A percentile compares a stretch with the other conserved stretches of the same genome.
These are phyloP conservation scores for Hansenula lynferdii DNA, from an alignment of 1,139 yeast genomes.

Conservation along the genomic window DNA sequence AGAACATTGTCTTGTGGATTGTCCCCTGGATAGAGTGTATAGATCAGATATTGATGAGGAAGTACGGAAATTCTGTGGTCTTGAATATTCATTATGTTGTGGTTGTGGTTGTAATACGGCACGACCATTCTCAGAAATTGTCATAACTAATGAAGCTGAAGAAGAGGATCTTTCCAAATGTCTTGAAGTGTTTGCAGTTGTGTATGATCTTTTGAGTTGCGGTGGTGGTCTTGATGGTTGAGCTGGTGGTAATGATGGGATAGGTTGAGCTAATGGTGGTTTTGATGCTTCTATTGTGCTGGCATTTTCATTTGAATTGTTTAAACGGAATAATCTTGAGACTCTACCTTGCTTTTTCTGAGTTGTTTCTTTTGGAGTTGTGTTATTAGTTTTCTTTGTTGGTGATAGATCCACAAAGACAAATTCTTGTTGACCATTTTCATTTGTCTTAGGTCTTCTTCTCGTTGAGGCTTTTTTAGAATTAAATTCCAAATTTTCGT, in stretches of 20 bases:
- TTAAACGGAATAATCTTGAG: slow-evolving; percentile 8
- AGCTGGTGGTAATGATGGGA: neutral
- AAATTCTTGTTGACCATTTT: slow-evolving; percentile 44
- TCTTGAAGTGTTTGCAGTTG: slow-evolving; percentile 9
- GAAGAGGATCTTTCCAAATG: slow-evolving; percentile 13
- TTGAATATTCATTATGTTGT: no score
- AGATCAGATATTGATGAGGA: slow-evolving; percentile 20
- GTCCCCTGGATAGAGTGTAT: slow-evolving; percentile 9
- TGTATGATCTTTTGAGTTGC: slow-evolving; percentile 15
- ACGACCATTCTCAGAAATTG: slow-evolving; percentile 22
- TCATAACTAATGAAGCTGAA: slow-evolving; percentile 18
- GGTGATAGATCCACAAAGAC: slow-evolving; percentile 54
- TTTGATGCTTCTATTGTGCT: no score
- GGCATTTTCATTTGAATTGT: slow-evolving; percentile 2
- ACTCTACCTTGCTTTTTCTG: slow-evolving; percentile 5
- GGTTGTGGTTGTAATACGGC: slow-evolving; percentile 24
- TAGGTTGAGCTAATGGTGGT: neutral
- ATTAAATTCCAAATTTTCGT: slow-evolving; percentile 23
- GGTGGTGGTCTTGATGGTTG: slow-evolving; percentile 6
- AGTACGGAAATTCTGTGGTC: slow-evolving; percentile 13
- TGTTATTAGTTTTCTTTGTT: slow-evolving; percentile 29
- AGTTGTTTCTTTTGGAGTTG: neutral
- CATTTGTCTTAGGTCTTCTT: slow-evolving; percentile 49
- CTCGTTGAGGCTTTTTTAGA: slow-evolving; percentile 42
- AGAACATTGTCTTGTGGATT: slow-evolving; percentile 11